These are phyloP conservation scores for Capillidium heterosporum DNA, from an alignment of 371 early-diverging fungal species.

Conservation along the genomic window DNA sequence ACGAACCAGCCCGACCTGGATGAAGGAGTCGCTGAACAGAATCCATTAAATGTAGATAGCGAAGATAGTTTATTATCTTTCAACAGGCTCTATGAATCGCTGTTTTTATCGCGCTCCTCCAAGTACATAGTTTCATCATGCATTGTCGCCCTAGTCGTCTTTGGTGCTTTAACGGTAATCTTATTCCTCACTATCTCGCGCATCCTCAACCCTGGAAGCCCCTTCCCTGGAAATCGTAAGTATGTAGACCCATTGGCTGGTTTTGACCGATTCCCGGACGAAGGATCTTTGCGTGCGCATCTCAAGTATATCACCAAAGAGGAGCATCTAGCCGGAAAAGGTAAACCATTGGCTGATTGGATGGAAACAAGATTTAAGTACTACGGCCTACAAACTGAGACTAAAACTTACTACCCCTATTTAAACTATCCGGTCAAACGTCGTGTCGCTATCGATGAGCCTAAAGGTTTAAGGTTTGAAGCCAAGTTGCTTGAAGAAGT, in stretches of 20 bases:
- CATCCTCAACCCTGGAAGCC: background rate
- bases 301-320: background rate
- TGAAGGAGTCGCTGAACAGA: no score
- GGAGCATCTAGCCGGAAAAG: constrained; percentile 2
- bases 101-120: no score
- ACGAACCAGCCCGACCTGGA: no score
- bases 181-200: background rate
- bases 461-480: background rate
- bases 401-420: background rate
- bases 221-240: background rate
- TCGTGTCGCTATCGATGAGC: background rate
- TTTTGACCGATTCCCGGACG: background rate
- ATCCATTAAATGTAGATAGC: no score
- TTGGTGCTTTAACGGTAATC: background rate
- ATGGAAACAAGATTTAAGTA: background rate
- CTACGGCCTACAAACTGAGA: background rate
- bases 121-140: constrained; percentile 2
- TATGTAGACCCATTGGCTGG: background rate
- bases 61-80: no score
- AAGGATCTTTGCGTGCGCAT: background rate
- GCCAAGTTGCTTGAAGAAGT: background rate
- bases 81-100: no score
- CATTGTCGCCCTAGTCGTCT: background rate
- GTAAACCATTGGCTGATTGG: background rate
- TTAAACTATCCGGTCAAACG: background rate